A percentile compares a stretch with the other conserved stretches of the same genome.
Conservation (phyloP, 1,139 yeast genomes). For the Yamadazyma oceani region DNA sequence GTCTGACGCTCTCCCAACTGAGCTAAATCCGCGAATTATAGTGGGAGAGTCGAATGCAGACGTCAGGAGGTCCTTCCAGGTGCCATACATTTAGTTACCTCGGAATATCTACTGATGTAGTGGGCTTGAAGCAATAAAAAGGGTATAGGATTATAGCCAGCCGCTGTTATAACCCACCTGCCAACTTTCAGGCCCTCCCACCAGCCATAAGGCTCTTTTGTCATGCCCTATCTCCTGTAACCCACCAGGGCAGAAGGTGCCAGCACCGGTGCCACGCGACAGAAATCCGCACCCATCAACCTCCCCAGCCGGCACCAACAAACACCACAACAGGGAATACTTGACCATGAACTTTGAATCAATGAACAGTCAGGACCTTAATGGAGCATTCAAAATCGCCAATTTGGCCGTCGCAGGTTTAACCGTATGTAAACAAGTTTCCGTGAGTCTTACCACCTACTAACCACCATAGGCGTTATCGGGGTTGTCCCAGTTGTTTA, state of each 20-base stretch:
- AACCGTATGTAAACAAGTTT: slow-evolving; percentile 40
- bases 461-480: slow-evolving; percentile 41
- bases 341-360: slow-evolving; percentile 26
- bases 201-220: background rate
- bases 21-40: slow-evolving; percentile 37
- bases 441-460: slow-evolving; percentile 9
- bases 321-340: too few relatives aligned
- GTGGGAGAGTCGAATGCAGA: background rate
- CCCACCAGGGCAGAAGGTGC: too few relatives aligned
- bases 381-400: slow-evolving; percentile 59
- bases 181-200: background rate
- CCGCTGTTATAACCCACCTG: too few relatives aligned
- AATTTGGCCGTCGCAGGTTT: slow-evolving; percentile 66
- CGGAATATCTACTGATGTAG: too few relatives aligned
- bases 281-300: too few relatives aligned
- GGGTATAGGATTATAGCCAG: background rate
- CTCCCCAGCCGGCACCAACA: too few relatives aligned
- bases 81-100: too few relatives aligned
- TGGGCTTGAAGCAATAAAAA: too few relatives aligned
- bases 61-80: background rate
- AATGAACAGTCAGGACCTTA: slow-evolving; percentile 35
- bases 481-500: slow-evolving; percentile 61
- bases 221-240: too few relatives aligned
- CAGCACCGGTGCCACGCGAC: too few relatives aligned
- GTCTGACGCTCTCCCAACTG: slow-evolving; percentile 61